phyloP scores from a whole-genome alignment of 2,329 filamentous ascomycete genomes.

The Seiridium unicorne region DNA sequence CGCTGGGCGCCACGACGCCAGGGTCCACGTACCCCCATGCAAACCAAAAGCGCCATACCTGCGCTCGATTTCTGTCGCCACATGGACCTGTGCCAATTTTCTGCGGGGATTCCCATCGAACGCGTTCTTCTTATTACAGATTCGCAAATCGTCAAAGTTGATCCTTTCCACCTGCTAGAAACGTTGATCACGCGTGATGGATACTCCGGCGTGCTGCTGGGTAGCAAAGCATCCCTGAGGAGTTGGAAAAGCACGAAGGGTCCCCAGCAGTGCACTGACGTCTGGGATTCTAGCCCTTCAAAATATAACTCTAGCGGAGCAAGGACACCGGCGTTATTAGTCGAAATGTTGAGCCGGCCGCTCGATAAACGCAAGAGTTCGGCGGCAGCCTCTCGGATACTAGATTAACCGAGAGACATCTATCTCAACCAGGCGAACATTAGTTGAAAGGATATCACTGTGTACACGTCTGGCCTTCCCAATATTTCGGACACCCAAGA shows the following conservation, averaged over 20 bases:
- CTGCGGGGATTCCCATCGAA: not conserved
- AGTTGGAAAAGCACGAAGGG: conserved; percentile 9
- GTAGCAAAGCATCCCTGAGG: not conserved
- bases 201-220: not conserved
- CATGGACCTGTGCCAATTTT: not conserved
- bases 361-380: not conserved
- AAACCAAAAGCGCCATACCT: not conserved
- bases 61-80: not conserved
- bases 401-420: not conserved
- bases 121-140: not conserved
- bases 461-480: not conserved
- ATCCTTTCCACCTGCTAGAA: not conserved
- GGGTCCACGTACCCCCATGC: not conserved
- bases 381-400: not conserved
- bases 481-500: not conserved
- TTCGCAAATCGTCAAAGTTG: not conserved
- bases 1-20: not conserved
- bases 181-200: conserved; percentile 1
- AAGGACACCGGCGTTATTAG: not conserved
- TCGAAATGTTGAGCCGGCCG: not conserved
- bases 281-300: not conserved
- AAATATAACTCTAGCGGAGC: not conserved
- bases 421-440: not conserved
- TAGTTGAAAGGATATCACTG: not conserved
- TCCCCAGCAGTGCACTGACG: not conserved